Percentiles rank a stretch among this genome's conserved stretches.
Conservation (phyloP, 2,329 filamentous ascomycete species). For the Aaosphaeria pasadenensis region DNA sequence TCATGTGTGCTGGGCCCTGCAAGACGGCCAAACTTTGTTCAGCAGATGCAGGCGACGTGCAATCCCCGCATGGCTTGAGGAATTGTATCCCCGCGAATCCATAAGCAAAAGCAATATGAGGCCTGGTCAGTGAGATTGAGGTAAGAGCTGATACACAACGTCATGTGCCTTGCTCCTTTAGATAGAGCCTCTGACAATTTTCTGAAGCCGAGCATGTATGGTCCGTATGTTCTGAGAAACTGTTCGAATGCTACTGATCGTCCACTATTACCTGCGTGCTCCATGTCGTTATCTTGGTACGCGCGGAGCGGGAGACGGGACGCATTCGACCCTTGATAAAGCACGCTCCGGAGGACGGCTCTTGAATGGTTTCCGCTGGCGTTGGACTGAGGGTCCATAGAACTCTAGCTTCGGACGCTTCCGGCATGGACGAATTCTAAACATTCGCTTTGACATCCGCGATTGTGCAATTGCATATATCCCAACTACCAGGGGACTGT, state of each 20-base stretch:
- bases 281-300: slow-evolving; percentile 14
- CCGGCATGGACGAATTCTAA: no score
- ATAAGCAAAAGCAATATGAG: slow-evolving; percentile 22
- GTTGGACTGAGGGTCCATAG: background rate
- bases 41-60: slow-evolving; percentile 12
- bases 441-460: no score
- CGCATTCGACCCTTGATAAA: slow-evolving; percentile 10
- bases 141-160: no score
- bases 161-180: no score
- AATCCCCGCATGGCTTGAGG: slow-evolving; percentile 20
- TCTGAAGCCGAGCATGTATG: no score
- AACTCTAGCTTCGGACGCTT: no score
- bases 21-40: slow-evolving; percentile 28
- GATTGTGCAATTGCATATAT: no score
- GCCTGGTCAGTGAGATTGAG: no score
- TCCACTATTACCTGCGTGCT: background rate
- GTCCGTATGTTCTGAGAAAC: no score
- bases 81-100: slow-evolving; percentile 17
- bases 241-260: no score
- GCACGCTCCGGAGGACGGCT: slow-evolving; percentile 33
- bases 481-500: no score
- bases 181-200: no score
- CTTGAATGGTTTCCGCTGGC: slow-evolving; percentile 11
- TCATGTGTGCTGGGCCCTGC: slow-evolving; percentile 1
- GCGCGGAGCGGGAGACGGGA: slow-evolving; percentile 28